Evolutionary conservation across 2,329 filamentous ascomycete genomes (phyloP), one percentile per base, ranked within the genome.

Genomic region (Aspergillus novoparasiticus): DNA sequence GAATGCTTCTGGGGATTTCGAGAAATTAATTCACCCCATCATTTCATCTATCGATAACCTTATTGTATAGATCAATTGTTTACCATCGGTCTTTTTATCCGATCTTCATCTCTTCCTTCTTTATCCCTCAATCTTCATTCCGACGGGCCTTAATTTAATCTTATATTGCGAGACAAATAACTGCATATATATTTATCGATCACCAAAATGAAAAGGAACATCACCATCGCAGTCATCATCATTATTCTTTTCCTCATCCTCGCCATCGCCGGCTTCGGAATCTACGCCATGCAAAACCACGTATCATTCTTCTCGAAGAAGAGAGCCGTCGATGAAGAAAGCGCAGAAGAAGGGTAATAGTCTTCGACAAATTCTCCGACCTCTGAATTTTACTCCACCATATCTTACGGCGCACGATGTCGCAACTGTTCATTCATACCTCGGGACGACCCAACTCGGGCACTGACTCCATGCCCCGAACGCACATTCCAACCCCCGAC

Each of bases 201-300:
- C 28, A 41, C 54, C 65, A 76, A 68, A 58, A 82, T 81, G 23
- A 70, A 82, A 66, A 73, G 75, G 63, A 84, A 84, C 72, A 76
- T 82, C 69, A 75, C 80, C 68, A 81, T 84, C 65, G 82, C 81
- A 16, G 78, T 84, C 62, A 84, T 84, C 69, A 77, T 84, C 66
- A 82, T 84, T 67, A 65, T 81, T 51, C 75, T 84, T 60, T 83
- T 83, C 69, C 64, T 84, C 57, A 63, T 83, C 54, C 77, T 84
- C 45, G 79, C 78, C 23, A 63, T 80, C 30, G 76, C 78, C 46
- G 80, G 78, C 5, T 80, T 76, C 58, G 69, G 69, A 11, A 77
- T 78, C 66, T 79, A 71, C 59, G 72, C 74, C 6, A 69, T 75
- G 58, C 70, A 76, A 58, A 72, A 78, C 63, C 73, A 73, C 34